Evolutionary conservation across 139 green algal genomes (phyloP).

Genomic region (Asterochloris erici): DNA sequence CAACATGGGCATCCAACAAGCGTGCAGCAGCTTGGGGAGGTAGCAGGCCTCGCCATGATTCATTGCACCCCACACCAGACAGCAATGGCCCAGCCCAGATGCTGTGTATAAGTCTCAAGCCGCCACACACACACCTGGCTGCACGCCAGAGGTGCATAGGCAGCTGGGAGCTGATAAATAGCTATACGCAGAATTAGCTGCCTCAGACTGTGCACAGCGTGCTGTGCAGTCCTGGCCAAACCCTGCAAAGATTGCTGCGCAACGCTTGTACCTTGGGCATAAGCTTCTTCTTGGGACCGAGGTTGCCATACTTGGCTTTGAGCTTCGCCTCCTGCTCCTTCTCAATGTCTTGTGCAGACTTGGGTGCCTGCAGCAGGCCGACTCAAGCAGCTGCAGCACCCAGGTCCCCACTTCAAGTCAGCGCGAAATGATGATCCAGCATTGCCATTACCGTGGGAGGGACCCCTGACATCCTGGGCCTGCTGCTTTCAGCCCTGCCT

Average conservation of each 20-base stretch:
- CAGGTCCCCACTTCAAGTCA: neutral
- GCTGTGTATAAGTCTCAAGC: too few species aligned
- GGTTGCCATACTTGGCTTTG: slow-evolving; percentile 65
- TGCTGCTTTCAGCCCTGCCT: too few species aligned
- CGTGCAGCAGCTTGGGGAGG: too few species aligned
- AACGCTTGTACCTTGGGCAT: slow-evolving; percentile 42
- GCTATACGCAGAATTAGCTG: neutral
- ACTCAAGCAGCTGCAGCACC: neutral
- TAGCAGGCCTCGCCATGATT: too few species aligned
- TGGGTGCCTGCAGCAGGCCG: slow-evolving; percentile 1
- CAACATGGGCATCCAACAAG: too few species aligned
- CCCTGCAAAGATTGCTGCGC: too few species aligned
- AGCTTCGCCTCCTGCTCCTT: slow-evolving; percentile 63
- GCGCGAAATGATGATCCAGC: neutral
- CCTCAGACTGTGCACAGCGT: neutral
- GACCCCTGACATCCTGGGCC: slow-evolving; percentile 5
- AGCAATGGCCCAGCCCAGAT: too few species aligned
- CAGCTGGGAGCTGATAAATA: too few species aligned
- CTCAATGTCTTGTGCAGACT: slow-evolving; percentile 44
- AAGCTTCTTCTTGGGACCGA: slow-evolving; percentile 74
- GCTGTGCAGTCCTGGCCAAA: too few species aligned
- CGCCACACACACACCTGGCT: too few species aligned
- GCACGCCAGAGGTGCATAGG: too few species aligned
- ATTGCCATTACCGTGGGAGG: slow-evolving; percentile 6
- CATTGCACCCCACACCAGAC: too few species aligned